Evolutionary conservation across 1,284 basidiomycete species (phyloP), one percentile per base, ranked within the genome.

Genomic region (Stygiomarasmius scandens): DNA sequence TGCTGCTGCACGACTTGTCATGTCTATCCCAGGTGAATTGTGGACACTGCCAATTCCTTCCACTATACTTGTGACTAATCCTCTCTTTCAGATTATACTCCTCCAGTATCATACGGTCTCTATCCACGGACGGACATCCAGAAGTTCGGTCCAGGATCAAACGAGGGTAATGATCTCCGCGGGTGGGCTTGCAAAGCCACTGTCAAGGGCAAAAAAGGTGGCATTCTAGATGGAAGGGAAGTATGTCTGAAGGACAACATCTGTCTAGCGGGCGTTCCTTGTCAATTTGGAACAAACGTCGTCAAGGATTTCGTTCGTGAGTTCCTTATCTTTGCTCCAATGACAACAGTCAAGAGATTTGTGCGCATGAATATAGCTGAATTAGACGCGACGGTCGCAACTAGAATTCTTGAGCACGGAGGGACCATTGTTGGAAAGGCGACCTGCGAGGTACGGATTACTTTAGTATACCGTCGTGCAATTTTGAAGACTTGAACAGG

Each of bases 321-420:
- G 49, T 57, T 22, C 29, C 20, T 19, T 10, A 20, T 34, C 55
- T 14, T 58, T 48, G 19, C 22, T 22, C 41, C 27, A 22, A 16
- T 19, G 25, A 60, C 61, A 45, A 58, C 60, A n/a, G n/a, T 20
- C 58, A 55, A 22, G 54, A 52, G 22, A 55, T 58, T 43, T 63
- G 60, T 27, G 60, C 58, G 61, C 50, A 60, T 12, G 54, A 58
- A 11, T 56, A 49, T 41, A 49, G 76, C 73, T 43, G 61, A 69
- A 36, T 69, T 71, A 27, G 79, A 81, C 61, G 78, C 79, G 9
- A 79, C 75, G 1, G 69, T 79, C 1, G 74, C 78, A 3, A 79
- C 76, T 3, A 73, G 80, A 20, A 69, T 79, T 19, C 71, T 81
- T 2, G 73, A 77, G 58, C 69, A 74, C 1, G 79, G 79, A 10